Base-by-base conservation (phyloP, 2,329 filamentous ascomycete genomes). In the Pezicula neosporulosa region DNA sequence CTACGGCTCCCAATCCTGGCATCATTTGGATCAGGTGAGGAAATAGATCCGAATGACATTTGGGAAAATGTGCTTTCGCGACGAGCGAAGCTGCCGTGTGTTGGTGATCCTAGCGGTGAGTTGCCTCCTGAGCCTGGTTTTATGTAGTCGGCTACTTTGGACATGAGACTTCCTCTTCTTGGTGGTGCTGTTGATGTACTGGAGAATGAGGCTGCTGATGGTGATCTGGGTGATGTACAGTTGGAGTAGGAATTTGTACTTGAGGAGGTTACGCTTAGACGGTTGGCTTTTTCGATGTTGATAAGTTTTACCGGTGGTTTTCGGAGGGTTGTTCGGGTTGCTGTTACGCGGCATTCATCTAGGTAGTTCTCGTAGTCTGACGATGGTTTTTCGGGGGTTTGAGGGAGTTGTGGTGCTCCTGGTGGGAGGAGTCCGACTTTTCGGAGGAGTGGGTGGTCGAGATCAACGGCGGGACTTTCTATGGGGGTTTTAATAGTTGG, bases 111-210 rank as follows among this genome's bases (percentile, higher is more conserved):
- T 24, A 27, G 8, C 27, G 12, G n/a, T 15, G 12, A 13, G n/a
- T 13, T 3, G 15, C 35, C 30, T 52, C 16, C 33, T 28, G 24
- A 33, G 4, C 30, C 30, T 3, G 30, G 54, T 43, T 53, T 56
- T 15, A 56, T 47, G 33, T 58, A 58, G 21, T 50, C 44, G n/a
- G 39, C 50, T 16, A 53, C 51, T 37, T 44, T 48, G 12, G 48
- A 46, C 35, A 38, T 52, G 24, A 46, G 48, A 28, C 41, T 38
- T 33, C 35, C 47, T 36, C 30, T 46, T 27, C 19, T 47, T 13
- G 44, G 49, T 7, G 33, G 42, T 19, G 28, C 16, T 16, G 24
- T 37, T 15, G 42, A 16, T n/a, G 28, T 16, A 15, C 28, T 28
- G 7, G 50, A 48, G n/a, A 39, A 16, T 4, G 42, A 44, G 5